These are phyloP conservation scores for Calendula officinalis DNA, from an alignment of 129 eudicot species.

Conservation along the genomic window DNA sequence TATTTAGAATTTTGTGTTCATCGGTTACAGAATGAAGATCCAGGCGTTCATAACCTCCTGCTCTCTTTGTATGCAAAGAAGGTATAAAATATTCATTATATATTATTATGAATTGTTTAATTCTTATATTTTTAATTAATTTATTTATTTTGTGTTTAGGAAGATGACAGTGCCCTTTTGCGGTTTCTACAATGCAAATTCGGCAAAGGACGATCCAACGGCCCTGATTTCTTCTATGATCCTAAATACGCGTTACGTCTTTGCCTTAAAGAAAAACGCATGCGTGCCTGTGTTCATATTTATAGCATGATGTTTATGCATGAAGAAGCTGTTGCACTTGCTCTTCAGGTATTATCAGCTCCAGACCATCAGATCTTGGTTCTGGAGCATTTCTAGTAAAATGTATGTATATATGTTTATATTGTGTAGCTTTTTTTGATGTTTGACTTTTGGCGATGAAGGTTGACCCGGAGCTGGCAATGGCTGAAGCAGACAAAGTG, in stretches of 20 bases:
- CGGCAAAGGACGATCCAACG: conserved; percentile 69
- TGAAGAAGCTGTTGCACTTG: conserved; percentile 99
- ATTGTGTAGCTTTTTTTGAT: background rate
- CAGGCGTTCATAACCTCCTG: conserved; percentile 90
- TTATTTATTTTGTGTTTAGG: conserved; percentile 37
- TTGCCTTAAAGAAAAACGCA: conserved; percentile 84
- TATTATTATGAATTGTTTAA: no score
- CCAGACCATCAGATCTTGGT: no score
- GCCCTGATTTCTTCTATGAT: conserved; percentile 94
- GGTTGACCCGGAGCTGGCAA: conserved; percentile 98
- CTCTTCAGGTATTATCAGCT: conserved; percentile 77
- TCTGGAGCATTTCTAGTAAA: background rate
- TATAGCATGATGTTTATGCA: conserved; percentile 99
- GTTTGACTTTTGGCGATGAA: conserved; percentile 29
- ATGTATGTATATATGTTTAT: background rate
- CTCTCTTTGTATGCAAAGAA: conserved; percentile 89
- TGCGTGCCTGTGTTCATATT: conserved; percentile 98
- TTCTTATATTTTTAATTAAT: background rate
- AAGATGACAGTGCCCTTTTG: conserved; percentile 91
- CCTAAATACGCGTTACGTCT: conserved; percentile 93
- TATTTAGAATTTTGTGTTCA: conserved; percentile 85
- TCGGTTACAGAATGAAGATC: conserved; percentile 89
- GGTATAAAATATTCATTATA: conserved; percentile 37
- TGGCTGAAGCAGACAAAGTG: conserved; percentile 99
- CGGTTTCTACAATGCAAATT: conserved; percentile 91